Evolutionary conservation across 371 early-diverging fungal genomes (phyloP).

Genomic region (Fennellomyces sp.): DNA sequence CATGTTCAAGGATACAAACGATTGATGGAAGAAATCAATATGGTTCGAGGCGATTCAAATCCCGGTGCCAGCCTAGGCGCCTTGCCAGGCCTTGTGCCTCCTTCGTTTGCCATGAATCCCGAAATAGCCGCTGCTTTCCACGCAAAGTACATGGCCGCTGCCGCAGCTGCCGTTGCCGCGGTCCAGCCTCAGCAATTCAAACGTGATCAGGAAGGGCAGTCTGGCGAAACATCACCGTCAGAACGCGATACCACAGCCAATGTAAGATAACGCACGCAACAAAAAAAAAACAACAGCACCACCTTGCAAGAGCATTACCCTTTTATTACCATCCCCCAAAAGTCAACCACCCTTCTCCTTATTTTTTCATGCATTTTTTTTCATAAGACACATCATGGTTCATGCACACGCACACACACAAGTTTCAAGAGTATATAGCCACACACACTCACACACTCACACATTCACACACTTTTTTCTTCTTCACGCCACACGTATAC

Average conservation of each 20-base stretch:
- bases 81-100: conserved; percentile 24
- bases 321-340: too few relatives aligned
- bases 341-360: too few relatives aligned
- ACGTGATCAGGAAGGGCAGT: not conserved
- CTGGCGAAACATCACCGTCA: too few relatives aligned
- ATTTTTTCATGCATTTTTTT: conserved; percentile 1
- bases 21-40: conserved; percentile 76
- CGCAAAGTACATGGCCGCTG: conserved; percentile 29
- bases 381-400: conserved; percentile 1
- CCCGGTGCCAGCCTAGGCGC: conserved; percentile 40
- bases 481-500: too few relatives aligned
- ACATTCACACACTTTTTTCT: not conserved
- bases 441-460: not conserved
- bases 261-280: not conserved
- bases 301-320: not conserved
- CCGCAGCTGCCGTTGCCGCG: conserved; percentile 15
- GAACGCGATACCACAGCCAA: not conserved
- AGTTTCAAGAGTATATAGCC: conserved; percentile 4
- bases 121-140: conserved; percentile 43
- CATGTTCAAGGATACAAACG: conserved; percentile 80
- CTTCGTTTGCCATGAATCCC: conserved; percentile 35
- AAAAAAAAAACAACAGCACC: not conserved
- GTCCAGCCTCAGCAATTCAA: conserved; percentile 1
- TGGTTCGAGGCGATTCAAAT: conserved; percentile 48
- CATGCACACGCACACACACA: conserved; percentile 1